These are phyloP conservation scores for Coemansia interrupta DNA, from an alignment of 192 early-diverging fungal genomes.

Conservation along the genomic window DNA sequence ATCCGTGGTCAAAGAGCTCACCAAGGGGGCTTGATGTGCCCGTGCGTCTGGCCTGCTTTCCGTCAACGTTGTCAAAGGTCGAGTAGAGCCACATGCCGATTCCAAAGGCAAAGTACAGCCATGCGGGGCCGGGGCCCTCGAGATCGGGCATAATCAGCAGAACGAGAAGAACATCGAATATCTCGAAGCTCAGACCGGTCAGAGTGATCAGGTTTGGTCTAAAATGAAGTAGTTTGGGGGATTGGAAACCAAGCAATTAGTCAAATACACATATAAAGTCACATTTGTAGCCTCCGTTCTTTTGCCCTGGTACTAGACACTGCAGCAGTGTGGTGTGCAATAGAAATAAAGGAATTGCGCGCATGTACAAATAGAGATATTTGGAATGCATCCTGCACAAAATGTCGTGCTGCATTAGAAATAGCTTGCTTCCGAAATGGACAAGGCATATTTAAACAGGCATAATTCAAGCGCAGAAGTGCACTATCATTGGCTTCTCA, in stretches of 20 bases:
- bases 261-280: too few relatives aligned
- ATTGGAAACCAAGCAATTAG: too few relatives aligned
- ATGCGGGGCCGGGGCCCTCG: constrained; percentile 63
- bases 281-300: too few relatives aligned
- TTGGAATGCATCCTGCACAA: too few relatives aligned
- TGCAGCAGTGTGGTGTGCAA: too few relatives aligned
- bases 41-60: constrained; percentile 79
- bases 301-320: too few relatives aligned
- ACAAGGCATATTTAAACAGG: background rate
- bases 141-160: constrained; percentile 67
- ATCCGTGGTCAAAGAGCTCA: constrained; percentile 83
- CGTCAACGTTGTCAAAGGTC: constrained; percentile 88
- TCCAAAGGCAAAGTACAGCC: constrained; percentile 73
- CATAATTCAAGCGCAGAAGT: background rate
- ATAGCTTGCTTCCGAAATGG: too few relatives aligned
- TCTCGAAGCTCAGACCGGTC: constrained; percentile 71
- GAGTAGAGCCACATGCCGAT: constrained; percentile 82
- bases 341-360: too few relatives aligned
- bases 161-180: constrained; percentile 70
- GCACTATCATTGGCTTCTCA: too few relatives aligned
- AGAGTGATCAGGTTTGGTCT: constrained; percentile 81
- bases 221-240: constrained; percentile 1
- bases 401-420: too few relatives aligned
- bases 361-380: too few relatives aligned
- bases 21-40: constrained; percentile 74